Percentiles rank a stretch among this genome's conserved stretches.
These are phyloP conservation scores for Meyerozyma elateridarum DNA, from an alignment of 1,139 yeast species.

Conservation along the genomic window DNA sequence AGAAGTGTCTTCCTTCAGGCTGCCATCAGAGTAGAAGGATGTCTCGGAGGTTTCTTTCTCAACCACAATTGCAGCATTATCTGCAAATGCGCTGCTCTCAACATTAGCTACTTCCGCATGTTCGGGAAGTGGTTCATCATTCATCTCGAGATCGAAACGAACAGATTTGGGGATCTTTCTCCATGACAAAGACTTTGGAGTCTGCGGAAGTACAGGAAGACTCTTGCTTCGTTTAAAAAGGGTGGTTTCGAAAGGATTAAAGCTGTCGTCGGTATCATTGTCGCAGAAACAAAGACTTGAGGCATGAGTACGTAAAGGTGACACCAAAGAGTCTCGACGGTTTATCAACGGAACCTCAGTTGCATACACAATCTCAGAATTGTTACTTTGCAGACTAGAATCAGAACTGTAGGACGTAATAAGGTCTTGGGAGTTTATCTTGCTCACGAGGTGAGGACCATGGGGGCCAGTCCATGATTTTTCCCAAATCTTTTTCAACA, in stretches of 20 bases:
- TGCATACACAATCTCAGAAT: background rate
- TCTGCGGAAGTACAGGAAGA: background rate
- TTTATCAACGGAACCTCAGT: background rate
- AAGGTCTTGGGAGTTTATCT: background rate
- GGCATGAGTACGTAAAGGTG: background rate
- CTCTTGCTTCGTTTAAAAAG: constrained; percentile 1
- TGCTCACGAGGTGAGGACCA: background rate
- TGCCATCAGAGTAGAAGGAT: background rate
- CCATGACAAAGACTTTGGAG: constrained; percentile 1
- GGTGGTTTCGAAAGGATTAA: constrained; percentile 2
- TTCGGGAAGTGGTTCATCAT: background rate
- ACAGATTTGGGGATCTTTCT: background rate
- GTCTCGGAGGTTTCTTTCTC: background rate
- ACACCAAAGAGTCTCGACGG: background rate
- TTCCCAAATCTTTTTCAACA: background rate
- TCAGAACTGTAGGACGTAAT: constrained; percentile 2
- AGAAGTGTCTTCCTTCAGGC: background rate
- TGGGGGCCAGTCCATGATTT: background rate
- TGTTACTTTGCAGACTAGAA: background rate
- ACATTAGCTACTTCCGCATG: too few species aligned
- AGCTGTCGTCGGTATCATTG: background rate
- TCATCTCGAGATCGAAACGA: background rate
- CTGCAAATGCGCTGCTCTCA: background rate
- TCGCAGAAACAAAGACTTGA: background rate
- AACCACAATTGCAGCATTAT: background rate